phyloP scores from a whole-genome alignment of 2,329 filamentous ascomycete genomes.

The Xylaria sp. region DNA sequence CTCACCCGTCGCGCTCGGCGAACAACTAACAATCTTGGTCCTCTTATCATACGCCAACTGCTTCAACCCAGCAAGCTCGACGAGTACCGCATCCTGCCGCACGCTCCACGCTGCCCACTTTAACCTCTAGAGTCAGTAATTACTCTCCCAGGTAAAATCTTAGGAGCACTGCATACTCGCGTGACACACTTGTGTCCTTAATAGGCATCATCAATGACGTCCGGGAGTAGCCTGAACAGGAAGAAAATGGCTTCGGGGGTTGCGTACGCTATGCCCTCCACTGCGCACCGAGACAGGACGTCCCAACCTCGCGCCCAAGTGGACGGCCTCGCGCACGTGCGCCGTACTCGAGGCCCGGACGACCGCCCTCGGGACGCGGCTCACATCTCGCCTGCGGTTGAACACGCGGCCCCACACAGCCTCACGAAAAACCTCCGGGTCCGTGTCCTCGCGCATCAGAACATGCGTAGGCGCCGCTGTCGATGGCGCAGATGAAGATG shows the following conservation, averaged over 20 bases:
- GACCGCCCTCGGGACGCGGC: conserved; percentile 48
- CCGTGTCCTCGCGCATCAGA: background rate
- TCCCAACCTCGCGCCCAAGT: conserved; percentile 44
- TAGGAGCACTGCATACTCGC: too few species aligned
- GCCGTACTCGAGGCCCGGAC: conserved; percentile 45
- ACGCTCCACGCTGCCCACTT: conserved; percentile 59
- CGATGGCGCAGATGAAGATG: too few species aligned
- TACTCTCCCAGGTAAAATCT: too few species aligned
- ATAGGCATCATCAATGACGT: too few species aligned
- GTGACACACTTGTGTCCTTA: too few species aligned
- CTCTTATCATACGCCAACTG: conserved; percentile 47
- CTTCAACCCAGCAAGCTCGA: conserved; percentile 44
- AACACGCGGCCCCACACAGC: conserved; percentile 49
- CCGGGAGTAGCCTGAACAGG: too few species aligned
- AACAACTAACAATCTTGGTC: conserved; percentile 47
- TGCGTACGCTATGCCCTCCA: conserved; percentile 55
- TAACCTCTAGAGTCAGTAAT: too few species aligned
- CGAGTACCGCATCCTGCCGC: conserved; percentile 50
- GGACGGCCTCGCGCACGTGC: conserved; percentile 48
- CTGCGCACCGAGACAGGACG: conserved; percentile 53
- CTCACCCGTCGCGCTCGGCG: conserved; percentile 55
- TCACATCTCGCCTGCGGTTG: conserved; percentile 46
- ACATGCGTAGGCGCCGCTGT: background rate
- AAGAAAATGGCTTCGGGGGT: too few species aligned
- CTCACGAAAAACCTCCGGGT: conserved; percentile 32